Evolutionary conservation across 768 basidiomycete genomes (phyloP).

Genomic region (Lentinus tigrinus): DNA sequence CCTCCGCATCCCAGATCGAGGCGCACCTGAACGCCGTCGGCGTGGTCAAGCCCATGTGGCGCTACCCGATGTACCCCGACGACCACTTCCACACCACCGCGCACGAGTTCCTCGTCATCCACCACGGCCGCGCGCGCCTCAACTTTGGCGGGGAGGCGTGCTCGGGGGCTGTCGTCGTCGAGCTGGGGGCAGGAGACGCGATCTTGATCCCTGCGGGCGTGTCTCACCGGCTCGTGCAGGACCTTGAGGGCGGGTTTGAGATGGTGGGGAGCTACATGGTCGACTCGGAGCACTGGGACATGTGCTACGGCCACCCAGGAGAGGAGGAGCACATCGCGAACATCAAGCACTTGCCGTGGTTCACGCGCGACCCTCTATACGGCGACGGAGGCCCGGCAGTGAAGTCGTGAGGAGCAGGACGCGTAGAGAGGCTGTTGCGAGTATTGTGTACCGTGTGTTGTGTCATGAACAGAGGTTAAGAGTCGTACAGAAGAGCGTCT

Average conservation of each 20-base stretch:
- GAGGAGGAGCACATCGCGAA: slow-evolving; percentile 25
- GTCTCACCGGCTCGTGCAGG: slow-evolving; percentile 36
- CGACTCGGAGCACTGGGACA: slow-evolving; percentile 36
- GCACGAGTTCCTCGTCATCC: slow-evolving; percentile 40
- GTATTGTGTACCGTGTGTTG: too few species aligned
- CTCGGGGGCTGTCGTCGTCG: slow-evolving; percentile 29
- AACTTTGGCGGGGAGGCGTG: slow-evolving; percentile 42
- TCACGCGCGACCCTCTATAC: slow-evolving; percentile 39
- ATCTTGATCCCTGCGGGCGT: slow-evolving; percentile 43
- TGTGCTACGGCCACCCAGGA: slow-evolving; percentile 38
- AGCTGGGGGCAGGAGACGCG: slow-evolving; percentile 38
- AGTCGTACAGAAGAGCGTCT: too few species aligned
- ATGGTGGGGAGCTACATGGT: slow-evolving; percentile 43
- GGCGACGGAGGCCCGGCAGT: slow-evolving; percentile 37
- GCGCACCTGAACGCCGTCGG: slow-evolving; percentile 33
- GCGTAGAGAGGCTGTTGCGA: background rate
- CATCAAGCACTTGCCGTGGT: slow-evolving; percentile 36
- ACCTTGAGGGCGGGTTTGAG: slow-evolving; percentile 31
- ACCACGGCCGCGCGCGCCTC: slow-evolving; percentile 33
- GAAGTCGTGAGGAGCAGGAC: slow-evolving; percentile 22
- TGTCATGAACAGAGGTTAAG: too few species aligned
- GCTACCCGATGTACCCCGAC: slow-evolving; percentile 40
- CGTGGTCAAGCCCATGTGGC: slow-evolving; percentile 40
- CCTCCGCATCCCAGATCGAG: slow-evolving; percentile 29
- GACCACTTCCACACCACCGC: slow-evolving; percentile 45